Conservation (phyloP, 768 basidiomycete genomes). For the Phallus indusiatus region DNA sequence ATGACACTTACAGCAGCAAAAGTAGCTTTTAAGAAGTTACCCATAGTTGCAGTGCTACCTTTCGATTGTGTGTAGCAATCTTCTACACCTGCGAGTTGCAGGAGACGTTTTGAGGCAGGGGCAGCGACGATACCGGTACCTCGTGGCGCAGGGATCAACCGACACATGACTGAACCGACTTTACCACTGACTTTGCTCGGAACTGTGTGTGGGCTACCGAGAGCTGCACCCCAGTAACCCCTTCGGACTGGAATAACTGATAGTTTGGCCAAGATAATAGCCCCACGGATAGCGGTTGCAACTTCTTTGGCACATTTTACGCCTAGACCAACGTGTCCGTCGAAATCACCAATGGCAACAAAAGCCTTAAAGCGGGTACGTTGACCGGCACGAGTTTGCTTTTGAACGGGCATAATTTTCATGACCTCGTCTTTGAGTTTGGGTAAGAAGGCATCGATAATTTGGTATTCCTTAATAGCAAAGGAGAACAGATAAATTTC, state of each 20-base stretch:
- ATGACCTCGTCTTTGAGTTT: conserved; percentile 99
- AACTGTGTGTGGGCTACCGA: conserved; percentile 98
- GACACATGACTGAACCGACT: conserved; percentile 98
- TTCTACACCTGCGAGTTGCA: conserved; percentile 96
- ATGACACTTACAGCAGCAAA: conserved; percentile 67
- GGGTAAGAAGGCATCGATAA: conserved; percentile 98
- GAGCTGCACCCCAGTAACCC: conserved; percentile 99
- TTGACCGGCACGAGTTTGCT: conserved; percentile 99
- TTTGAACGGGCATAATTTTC: conserved; percentile 99
- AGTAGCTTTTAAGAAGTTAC: conserved; percentile 97
- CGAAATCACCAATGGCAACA: conserved; percentile 97
- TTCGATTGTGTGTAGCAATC: conserved; percentile 98
- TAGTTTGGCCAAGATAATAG: conserved; percentile 97
- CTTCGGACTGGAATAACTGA: conserved; percentile 96
- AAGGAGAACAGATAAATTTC: conserved; percentile 99
- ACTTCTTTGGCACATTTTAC: conserved; percentile 99
- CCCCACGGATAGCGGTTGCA: conserved; percentile 97
- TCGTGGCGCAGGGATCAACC: conserved; percentile 94
- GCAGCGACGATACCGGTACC: conserved; percentile 99
- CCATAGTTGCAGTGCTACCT: conserved; percentile 98
- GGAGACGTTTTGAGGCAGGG: conserved; percentile 90
- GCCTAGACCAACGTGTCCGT: conserved; percentile 97
- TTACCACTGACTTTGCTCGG: conserved; percentile 98
- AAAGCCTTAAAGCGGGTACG: conserved; percentile 99
- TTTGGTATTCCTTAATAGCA: conserved; percentile 98